phyloP scores from a whole-genome alignment of 2,329 filamentous ascomycete genomes.

The Fusarium heterosporum region DNA sequence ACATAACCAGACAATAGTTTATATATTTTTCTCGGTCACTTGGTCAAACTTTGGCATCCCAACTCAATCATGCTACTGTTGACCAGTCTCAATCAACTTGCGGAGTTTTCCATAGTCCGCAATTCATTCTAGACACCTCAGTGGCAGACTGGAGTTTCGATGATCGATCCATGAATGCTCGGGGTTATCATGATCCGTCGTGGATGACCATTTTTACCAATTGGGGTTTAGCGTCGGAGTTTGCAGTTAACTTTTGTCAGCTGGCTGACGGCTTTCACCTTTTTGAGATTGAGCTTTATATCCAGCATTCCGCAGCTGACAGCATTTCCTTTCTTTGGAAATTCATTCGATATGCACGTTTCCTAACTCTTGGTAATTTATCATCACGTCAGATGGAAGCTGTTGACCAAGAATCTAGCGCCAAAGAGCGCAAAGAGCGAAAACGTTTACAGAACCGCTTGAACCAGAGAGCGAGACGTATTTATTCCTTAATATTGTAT shows the following conservation, averaged over 20 bases:
- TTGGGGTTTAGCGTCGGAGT: slow-evolving; percentile 23
- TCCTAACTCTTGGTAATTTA: fast-evolving
- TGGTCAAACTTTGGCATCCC: not conserved
- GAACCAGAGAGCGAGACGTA: slow-evolving; percentile 37
- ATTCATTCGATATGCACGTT: too few relatives aligned
- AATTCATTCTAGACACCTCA: too few relatives aligned
- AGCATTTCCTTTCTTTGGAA: not conserved
- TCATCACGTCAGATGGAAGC: not conserved
- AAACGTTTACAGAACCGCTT: slow-evolving; percentile 30
- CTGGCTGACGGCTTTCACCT: slow-evolving; percentile 29
- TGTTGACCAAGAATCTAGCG: not conserved
- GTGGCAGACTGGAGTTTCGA: too few relatives aligned
- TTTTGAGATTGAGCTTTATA: not conserved
- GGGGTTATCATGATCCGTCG: slow-evolving; percentile 2
- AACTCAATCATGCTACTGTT: not conserved
- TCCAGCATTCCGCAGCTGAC: not conserved
- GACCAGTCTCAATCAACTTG: too few relatives aligned
- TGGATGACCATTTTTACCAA: slow-evolving; percentile 29
- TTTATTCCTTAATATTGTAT: not conserved
- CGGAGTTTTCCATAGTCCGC: too few relatives aligned
- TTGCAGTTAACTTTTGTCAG: slow-evolving; percentile 13
- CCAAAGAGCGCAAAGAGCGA: slow-evolving; percentile 12
- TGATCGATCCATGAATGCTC: not conserved
- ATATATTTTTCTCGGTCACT: not conserved
- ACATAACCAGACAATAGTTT: not conserved